These are phyloP conservation scores for Alternaria dauci DNA, from an alignment of 2,329 filamentous ascomycete species.

Conservation along the genomic window DNA sequence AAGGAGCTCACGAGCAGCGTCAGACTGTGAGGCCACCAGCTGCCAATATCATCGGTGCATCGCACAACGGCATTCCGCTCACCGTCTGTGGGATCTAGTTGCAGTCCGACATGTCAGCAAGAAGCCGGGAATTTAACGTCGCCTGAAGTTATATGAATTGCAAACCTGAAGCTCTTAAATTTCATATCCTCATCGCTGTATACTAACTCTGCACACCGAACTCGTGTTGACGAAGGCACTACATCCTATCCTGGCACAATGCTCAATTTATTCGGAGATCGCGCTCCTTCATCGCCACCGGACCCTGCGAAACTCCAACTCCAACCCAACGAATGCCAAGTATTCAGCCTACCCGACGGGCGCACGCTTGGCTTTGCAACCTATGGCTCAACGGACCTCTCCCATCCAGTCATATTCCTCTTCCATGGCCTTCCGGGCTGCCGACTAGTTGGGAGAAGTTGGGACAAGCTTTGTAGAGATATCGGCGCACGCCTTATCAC, in stretches of 20 bases:
- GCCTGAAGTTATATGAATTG: neutral
- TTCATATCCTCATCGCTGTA: neutral
- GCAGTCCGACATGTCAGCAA: neutral
- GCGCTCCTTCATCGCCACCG: conserved; percentile 22
- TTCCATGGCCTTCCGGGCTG: conserved; percentile 55
- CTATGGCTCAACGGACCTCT: conserved; percentile 49
- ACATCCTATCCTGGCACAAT: conserved; percentile 7
- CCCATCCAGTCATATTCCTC: conserved; percentile 50
- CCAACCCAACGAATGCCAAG: conserved; percentile 22
- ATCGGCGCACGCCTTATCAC: conserved; percentile 50
- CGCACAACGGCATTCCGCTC: neutral
- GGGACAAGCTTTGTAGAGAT: conserved; percentile 38
- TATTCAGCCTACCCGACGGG: conserved; percentile 39
- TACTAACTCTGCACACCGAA: neutral
- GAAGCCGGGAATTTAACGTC: neutral
- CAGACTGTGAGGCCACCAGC: neutral
- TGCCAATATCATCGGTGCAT: neutral
- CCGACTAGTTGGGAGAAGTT: conserved; percentile 48
- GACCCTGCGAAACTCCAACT: conserved; percentile 27
- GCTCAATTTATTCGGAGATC: conserved; percentile 16
- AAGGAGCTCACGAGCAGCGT: neutral
- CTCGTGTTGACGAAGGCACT: neutral
- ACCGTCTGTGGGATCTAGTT: neutral
- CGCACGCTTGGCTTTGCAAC: conserved; percentile 53
- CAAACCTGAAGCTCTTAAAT: neutral